Evolutionary conservation across 305 asterid genomes (phyloP).

Genomic region (Caryopteris hybrid): DNA sequence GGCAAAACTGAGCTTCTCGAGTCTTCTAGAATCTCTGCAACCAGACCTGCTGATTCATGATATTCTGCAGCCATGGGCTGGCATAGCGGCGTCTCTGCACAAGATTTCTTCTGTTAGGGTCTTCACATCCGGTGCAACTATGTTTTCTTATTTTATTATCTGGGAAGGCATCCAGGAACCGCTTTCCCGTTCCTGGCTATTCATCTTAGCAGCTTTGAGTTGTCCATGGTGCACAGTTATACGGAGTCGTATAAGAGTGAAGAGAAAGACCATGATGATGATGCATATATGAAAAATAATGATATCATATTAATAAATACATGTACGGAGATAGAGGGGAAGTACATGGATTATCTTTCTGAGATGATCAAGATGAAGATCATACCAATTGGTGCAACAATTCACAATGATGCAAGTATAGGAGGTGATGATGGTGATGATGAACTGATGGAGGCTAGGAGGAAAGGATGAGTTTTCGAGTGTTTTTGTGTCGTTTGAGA

Average conservation of each 20-base stretch:
- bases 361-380: neutral
- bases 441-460: slow-evolving; percentile 33
- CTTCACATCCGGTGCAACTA: slow-evolving; percentile 24
- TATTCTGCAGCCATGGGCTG: slow-evolving; percentile 23
- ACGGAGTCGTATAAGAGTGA: slow-evolving; percentile 1
- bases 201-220: slow-evolving; percentile 10
- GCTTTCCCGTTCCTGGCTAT: slow-evolving; percentile 34
- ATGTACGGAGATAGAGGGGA: slow-evolving; percentile 30
- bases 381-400: slow-evolving; percentile 18
- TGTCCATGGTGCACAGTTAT: neutral
- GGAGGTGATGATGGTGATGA: neutral
- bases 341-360: slow-evolving; percentile 28
- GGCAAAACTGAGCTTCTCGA: slow-evolving; percentile 23
- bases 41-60: slow-evolving; percentile 43
- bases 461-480: slow-evolving; percentile 18
- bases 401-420: neutral
- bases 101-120: slow-evolving; percentile 23
- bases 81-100: neutral
- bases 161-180: neutral
- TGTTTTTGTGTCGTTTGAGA: slow-evolving; percentile 44
- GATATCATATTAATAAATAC: slow-evolving; percentile 15
- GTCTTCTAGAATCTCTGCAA: slow-evolving; percentile 11
- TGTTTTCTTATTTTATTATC: slow-evolving; percentile 14
- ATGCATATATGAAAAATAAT: neutral
- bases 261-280: slow-evolving; percentile 17